Evolutionary conservation across 2,329 filamentous ascomycete genomes (phyloP), one percentile per base, ranked within the genome.

Genomic region (Fusarium sp.): DNA sequence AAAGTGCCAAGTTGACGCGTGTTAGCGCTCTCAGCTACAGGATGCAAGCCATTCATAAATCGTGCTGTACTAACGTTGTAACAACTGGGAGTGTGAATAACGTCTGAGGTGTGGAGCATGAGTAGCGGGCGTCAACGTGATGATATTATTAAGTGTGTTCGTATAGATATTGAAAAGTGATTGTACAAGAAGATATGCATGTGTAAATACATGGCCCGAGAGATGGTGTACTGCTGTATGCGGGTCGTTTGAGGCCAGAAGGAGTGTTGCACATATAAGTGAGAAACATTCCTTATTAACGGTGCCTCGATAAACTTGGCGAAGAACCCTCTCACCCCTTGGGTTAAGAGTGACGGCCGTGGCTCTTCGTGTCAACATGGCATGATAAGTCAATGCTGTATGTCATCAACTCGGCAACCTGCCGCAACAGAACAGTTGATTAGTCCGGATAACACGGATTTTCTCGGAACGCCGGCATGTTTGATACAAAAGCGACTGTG

Each of bases 401-500:
- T 58, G 23, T 37, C 54, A 37, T 49, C 42, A 26, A 66, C 55
- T 36, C 34, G 38, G 42, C 20, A 54, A 36, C 46, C 49, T 28
- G 34, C 47, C 36, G 49, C 51, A 51, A 26, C 42, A 28, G 38
- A 62, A 36, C 45, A 65, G 38, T 47, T 52, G 42, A 67, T 69
- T 67, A 67, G 41, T 51, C 66, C 57, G 52, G 47, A 40, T 52
- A 47, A 31, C 18, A 28, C 62, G 47, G 54, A 66, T 45, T 45
- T 52, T 55, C 57, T 62, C 50, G 50, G 66, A 56, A 70, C 67
- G 57, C 67, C 66, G 53, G 62, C 62, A 67, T 69, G 66, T 44
- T 58, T 36, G 41, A 64, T 60, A 70, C 47, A 70, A 70, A 70
- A 70, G 54, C 67, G 67, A 67, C 51, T 60, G 67, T 67, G 23